phyloP scores from a whole-genome alignment of 148 eudicot genomes.

The Heliamphora exappendiculata region DNA sequence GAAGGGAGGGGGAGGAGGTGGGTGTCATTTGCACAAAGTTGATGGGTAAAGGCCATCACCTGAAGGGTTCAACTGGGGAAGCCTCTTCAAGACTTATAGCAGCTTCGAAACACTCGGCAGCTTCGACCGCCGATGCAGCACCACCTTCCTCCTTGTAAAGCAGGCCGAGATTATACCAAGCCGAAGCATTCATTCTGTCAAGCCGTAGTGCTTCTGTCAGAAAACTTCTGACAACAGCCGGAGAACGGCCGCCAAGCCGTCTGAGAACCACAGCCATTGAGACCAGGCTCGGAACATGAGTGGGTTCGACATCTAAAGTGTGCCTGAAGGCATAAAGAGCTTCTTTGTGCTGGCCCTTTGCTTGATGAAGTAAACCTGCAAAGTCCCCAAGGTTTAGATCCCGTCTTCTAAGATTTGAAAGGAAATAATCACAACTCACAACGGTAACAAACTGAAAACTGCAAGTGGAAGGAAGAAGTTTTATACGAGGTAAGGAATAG shows the following conservation, averaged over 20 bases:
- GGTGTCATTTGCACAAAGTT: neutral
- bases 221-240: conserved; percentile 40
- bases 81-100: conserved; percentile 68
- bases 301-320: conserved; percentile 61
- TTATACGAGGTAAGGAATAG: neutral
- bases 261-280: conserved; percentile 52
- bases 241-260: conserved; percentile 28
- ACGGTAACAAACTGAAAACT: neutral
- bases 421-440: neutral
- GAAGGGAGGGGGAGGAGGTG: neutral
- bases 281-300: conserved; percentile 67
- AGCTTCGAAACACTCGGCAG: conserved; percentile 79
- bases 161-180: conserved; percentile 81
- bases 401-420: neutral
- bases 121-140: conserved; percentile 34
- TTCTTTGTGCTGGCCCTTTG: conserved; percentile 53
- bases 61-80: conserved; percentile 73
- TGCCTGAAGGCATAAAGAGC: conserved; percentile 50
- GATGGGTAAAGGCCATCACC: conserved; percentile 27
- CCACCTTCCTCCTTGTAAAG: conserved; percentile 46
- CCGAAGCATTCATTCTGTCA: conserved; percentile 58
- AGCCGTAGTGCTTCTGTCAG: conserved; percentile 58
- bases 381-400: neutral
- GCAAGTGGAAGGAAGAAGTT: neutral
- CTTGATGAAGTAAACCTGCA: conserved; percentile 67